Conservation (phyloP, 169 alveolate genomes). For the Fabrea salina region DNA sequence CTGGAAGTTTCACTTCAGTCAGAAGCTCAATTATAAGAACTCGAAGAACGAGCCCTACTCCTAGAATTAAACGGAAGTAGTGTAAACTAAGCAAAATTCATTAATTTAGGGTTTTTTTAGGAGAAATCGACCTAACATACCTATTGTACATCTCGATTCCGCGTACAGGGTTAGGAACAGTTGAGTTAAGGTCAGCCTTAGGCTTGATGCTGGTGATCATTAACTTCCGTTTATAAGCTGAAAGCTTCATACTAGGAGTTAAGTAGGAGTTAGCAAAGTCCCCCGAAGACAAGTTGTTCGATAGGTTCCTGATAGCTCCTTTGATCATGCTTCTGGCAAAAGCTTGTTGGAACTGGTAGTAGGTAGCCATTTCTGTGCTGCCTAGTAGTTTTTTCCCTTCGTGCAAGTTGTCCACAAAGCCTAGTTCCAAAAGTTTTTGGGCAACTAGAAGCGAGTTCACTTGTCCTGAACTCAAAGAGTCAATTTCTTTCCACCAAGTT, state of each 20-base stretch:
- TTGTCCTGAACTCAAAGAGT: not conserved
- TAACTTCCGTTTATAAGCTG: conserved; percentile 26
- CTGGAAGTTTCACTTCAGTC: too few relatives aligned
- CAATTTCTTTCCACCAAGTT: conserved; percentile 32
- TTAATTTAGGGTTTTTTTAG: not conserved
- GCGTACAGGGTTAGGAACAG: conserved; percentile 5
- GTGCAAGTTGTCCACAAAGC: not conserved
- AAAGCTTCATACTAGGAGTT: conserved; percentile 27
- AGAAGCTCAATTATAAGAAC: too few relatives aligned
- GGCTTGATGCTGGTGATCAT: not conserved
- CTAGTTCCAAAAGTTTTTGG: not conserved
- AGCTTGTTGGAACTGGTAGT: conserved; percentile 8
- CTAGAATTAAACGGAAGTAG: too few relatives aligned
- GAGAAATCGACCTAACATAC: conserved; percentile 13
- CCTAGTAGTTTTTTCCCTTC: conserved; percentile 19
- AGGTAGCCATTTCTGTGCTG: not conserved
- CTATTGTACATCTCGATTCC: conserved; percentile 29
- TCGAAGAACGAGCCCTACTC: too few relatives aligned
- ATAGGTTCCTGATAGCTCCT: conserved; percentile 10
- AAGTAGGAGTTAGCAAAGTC: conserved; percentile 9
- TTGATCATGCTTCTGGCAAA: conserved; percentile 29
- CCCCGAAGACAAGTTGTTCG: conserved; percentile 12
- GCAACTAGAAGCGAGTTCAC: conserved; percentile 2
- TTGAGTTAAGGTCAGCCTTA: not conserved
- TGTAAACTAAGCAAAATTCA: too few relatives aligned